These are phyloP conservation scores for Hura crepitans DNA, from an alignment of 441 rosid species.

Conservation along the genomic window DNA sequence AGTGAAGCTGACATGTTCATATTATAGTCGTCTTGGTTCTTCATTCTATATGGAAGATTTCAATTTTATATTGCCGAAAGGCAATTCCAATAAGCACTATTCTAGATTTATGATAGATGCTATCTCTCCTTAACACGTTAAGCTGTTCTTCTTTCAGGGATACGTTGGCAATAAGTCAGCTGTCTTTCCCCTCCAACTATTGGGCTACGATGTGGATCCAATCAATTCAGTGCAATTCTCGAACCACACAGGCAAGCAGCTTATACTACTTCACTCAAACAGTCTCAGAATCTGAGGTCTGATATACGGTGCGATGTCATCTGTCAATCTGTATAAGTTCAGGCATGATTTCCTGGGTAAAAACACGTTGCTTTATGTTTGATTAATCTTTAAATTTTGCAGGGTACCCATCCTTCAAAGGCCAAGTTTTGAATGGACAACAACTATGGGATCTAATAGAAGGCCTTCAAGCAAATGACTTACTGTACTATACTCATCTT, in stretches of 20 bases:
- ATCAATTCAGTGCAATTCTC: constrained; percentile 99
- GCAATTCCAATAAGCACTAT: neutral
- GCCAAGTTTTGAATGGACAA: constrained; percentile 89
- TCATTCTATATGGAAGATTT: neutral
- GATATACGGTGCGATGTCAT: constrained; percentile 37
- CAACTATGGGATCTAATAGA: constrained; percentile 83
- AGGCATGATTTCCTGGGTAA: constrained; percentile 23
- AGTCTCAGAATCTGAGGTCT: constrained; percentile 38
- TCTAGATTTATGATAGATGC: neutral
- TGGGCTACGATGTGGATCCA: constrained; percentile 98
- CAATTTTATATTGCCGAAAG: neutral
- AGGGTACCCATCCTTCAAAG: constrained; percentile 96
- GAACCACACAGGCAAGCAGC: constrained; percentile 87
- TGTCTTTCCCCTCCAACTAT: constrained; percentile 88
- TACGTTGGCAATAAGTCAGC: constrained; percentile 99
- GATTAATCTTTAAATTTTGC: constrained; percentile 22
- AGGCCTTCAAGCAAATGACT: constrained; percentile 86
- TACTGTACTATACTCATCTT: constrained; percentile 84
- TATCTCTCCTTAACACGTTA: neutral
- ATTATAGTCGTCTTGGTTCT: neutral
- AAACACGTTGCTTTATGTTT: constrained; percentile 16
- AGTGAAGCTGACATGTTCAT: neutral
- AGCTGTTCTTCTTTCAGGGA: constrained; percentile 48
- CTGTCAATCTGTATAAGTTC: constrained; percentile 36
- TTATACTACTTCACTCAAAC: constrained; percentile 35